Evolutionary conservation across 1,139 yeast genomes (phyloP).

Genomic region (Zygoascus meyerae): DNA sequence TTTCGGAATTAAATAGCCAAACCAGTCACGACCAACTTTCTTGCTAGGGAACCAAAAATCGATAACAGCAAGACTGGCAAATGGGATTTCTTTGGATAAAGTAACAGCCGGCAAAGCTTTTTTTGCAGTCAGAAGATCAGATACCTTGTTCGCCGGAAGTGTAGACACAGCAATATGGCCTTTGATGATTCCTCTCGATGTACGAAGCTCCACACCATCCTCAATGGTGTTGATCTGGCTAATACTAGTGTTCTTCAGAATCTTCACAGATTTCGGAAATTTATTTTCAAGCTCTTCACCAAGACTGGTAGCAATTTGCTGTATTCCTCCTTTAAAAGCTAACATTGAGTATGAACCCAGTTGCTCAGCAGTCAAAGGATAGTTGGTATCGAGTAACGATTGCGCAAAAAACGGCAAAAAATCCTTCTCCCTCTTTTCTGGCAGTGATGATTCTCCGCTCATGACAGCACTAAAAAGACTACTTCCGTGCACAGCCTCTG

Average conservation of each 20-base stretch:
- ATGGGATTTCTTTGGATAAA: conserved; percentile 21
- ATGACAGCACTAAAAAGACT: conserved; percentile 40
- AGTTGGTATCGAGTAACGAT: conserved; percentile 21
- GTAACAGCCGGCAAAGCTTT: conserved; percentile 17
- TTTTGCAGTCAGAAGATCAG: conserved; percentile 15
- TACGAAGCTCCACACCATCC: conserved; percentile 15
- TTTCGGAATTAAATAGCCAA: conserved; percentile 83
- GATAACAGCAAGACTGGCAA: conserved; percentile 34
- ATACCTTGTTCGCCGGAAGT: conserved; percentile 23
- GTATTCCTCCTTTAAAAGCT: conserved; percentile 30
- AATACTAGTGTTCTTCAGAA: conserved; percentile 30
- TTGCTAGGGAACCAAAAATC: conserved; percentile 30
- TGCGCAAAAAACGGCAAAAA: conserved; percentile 27
- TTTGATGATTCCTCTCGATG: conserved; percentile 13
- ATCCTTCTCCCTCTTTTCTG: conserved; percentile 25
- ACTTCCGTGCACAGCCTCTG: conserved; percentile 60
- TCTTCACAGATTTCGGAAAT: conserved; percentile 41
- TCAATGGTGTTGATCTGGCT: conserved; percentile 14
- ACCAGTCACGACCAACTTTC: conserved; percentile 45
- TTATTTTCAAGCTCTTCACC: conserved; percentile 35
- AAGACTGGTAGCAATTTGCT: conserved; percentile 30
- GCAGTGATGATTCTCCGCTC: conserved; percentile 27
- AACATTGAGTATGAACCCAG: conserved; percentile 24
- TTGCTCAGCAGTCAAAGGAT: conserved; percentile 16
- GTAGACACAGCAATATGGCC: conserved; percentile 30